Base-by-base conservation (phyloP, 257 asterid genomes). In the Apocynum venetum region DNA sequence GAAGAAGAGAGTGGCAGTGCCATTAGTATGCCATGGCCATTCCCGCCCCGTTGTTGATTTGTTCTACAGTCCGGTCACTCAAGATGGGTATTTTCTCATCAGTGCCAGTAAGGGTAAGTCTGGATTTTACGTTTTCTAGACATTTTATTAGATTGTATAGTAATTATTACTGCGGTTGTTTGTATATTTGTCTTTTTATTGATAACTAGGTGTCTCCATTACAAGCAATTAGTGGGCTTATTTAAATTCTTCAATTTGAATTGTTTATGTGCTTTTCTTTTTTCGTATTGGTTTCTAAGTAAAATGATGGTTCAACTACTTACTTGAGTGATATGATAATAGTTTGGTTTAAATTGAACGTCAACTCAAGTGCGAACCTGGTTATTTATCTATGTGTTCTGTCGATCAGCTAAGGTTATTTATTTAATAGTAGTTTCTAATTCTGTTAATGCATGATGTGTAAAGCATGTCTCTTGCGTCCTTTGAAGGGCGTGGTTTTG, bases 71-170 rank as follows among this genome's bases (percentile, higher is more conserved):
- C 87, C 85, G 4, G 80, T 81, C 17, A 84, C 87, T 7, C 82
- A 85, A 6, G 87, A 84, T 81, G 87, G 87, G 31, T 75, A 76
- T 57, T 84, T 84, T 81, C 85, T 84, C 78, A 84, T 84, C n/a
- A 84, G 85, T 79, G 85, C 87, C 66, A 84, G 87, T 78, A 81
- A 84, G 64, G 87, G 85, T 80, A 76, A 15, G 11, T 49, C 44
- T 77, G 49, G 44, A 49, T 55, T 63, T 56, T 63, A 0, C 2
- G 0, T 20, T 71, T 36, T 64, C n/a, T n/a, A 36, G 2, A 36
- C 3, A 1, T 8, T 51, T 51, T 52, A 10, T 40, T 73, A 55
- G 1, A 12, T 14, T 38, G 4, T 1, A 15, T 19, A 40, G 9
- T 55, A 5, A 12, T 8, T 8, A 38, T 13, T 40, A 56, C 15